Percentiles rank a stretch among this genome's conserved stretches.
Conservation (phyloP, 352 stramenopile genomes). For the Pythium guiyangense region DNA sequence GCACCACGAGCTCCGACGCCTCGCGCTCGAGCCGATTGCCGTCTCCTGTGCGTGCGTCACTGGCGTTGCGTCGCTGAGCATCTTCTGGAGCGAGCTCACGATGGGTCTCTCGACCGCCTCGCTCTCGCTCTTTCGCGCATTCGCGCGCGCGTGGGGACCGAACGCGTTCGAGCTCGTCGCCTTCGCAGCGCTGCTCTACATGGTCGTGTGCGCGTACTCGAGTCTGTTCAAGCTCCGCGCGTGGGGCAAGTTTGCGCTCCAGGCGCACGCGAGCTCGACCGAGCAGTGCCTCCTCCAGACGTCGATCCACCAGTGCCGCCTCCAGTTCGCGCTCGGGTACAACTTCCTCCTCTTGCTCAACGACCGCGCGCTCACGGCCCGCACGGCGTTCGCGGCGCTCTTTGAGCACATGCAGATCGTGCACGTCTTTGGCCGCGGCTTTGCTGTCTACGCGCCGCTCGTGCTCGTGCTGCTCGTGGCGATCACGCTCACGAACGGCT, state of each 20-base stretch:
- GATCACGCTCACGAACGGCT: slow-evolving; percentile 46
- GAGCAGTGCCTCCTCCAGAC: slow-evolving; percentile 57
- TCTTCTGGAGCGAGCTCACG: slow-evolving; percentile 66
- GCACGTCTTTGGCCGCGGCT: slow-evolving; percentile 35
- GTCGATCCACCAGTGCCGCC: slow-evolving; percentile 53
- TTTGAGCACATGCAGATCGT: slow-evolving; percentile 52
- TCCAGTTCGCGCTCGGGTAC: slow-evolving; percentile 68
- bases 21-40: slow-evolving; percentile 25
- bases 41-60: slow-evolving; percentile 40
- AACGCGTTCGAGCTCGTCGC: slow-evolving; percentile 28
- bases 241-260: slow-evolving; percentile 45
- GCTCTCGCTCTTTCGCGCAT: slow-evolving; percentile 22
- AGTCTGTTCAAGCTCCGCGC: slow-evolving; percentile 56
- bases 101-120: slow-evolving; percentile 32
- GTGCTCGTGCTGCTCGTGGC: slow-evolving; percentile 46
- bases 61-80: slow-evolving; percentile 29
- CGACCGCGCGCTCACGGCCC: slow-evolving; percentile 25
- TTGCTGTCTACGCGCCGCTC: slow-evolving; percentile 52
- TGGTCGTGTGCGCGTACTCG: slow-evolving; percentile 52
- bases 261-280: slow-evolving; percentile 47
- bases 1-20: slow-evolving; percentile 18
- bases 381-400: slow-evolving; percentile 53
- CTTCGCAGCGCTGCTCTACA: slow-evolving; percentile 47
- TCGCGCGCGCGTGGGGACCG: background rate
- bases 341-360: slow-evolving; percentile 63